Evolutionary conservation across 31 red algal genomes (phyloP).

Genomic region (Odonthalia washingtoniensis): DNA sequence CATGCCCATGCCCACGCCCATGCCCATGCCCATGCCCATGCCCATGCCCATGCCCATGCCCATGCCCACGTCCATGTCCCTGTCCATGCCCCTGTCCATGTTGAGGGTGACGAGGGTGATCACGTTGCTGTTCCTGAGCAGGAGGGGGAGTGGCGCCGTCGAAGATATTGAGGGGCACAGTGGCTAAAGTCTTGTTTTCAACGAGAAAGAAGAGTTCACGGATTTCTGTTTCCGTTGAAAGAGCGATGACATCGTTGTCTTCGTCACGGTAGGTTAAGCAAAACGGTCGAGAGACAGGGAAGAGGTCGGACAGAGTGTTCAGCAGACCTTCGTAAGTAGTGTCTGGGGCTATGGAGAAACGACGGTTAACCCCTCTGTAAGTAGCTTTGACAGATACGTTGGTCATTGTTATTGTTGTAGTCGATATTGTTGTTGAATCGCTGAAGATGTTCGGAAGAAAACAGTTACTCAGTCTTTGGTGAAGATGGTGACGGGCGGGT

Average conservation of each 20-base stretch:
- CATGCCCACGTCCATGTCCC: too few species aligned
- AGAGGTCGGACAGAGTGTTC: slow-evolving; percentile 40
- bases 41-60: too few species aligned
- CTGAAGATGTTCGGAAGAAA: too few species aligned
- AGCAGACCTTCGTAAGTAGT: slow-evolving; percentile 29
- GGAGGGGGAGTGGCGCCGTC: slow-evolving; percentile 15
- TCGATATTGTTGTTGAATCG: too few species aligned
- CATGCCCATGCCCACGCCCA: too few species aligned
- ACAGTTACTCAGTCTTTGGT: too few species aligned
- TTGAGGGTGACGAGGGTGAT: slow-evolving; percentile 30
- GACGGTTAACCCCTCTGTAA: slow-evolving; percentile 46
- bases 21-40: too few species aligned
- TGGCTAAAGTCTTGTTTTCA: slow-evolving; percentile 1
- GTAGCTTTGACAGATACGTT: slow-evolving; percentile 45
- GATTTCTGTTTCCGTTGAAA: slow-evolving; percentile 55
- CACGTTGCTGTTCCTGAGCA: neutral
- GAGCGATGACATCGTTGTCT: slow-evolving; percentile 53
- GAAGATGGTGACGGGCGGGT: too few species aligned
- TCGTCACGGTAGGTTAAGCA: slow-evolving; percentile 60
- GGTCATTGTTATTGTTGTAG: too few species aligned
- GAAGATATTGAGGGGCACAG: slow-evolving; percentile 39
- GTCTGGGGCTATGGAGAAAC: slow-evolving; percentile 52
- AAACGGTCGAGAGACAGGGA: slow-evolving; percentile 48
- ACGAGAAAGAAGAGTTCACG: slow-evolving; percentile 51
- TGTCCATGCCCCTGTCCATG: neutral